Conservation (phyloP, 1,139 yeast species). For the Tardiomyces depauwii region DNA sequence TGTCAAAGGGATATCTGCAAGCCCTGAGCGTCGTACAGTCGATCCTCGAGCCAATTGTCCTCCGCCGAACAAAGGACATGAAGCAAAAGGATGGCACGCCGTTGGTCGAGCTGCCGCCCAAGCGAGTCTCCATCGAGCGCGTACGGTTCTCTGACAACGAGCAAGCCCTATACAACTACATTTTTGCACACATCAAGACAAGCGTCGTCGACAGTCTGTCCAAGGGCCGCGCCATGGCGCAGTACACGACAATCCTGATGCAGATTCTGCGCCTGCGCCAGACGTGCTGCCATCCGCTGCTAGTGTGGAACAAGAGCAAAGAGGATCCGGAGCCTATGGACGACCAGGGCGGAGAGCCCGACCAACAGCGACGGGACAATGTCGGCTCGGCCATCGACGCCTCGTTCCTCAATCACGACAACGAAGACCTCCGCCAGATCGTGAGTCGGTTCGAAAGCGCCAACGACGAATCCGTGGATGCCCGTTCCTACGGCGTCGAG, state of each 20-base stretch:
- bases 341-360: slow-evolving; percentile 3
- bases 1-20: slow-evolving; percentile 50
- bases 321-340: slow-evolving; percentile 3
- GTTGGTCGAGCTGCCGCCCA: slow-evolving; percentile 66
- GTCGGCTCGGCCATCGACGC: no score
- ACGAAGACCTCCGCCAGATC: slow-evolving; percentile 6
- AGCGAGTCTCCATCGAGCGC: slow-evolving; percentile 58
- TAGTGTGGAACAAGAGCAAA: slow-evolving; percentile 29
- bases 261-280: slow-evolving; percentile 79
- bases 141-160: slow-evolving; percentile 61
- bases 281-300: slow-evolving; percentile 72
- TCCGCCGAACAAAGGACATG: slow-evolving; percentile 84
- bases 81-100: slow-evolving; percentile 63
- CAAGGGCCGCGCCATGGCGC: slow-evolving; percentile 58
- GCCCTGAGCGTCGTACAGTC: slow-evolving; percentile 80
- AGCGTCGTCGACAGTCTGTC: slow-evolving; percentile 55
- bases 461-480: neutral
- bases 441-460: neutral
- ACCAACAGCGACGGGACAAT: slow-evolving; percentile 2
- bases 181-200: slow-evolving; percentile 55
- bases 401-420: slow-evolving; percentile 3
- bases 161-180: slow-evolving; percentile 52
- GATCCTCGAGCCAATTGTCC: slow-evolving; percentile 68
- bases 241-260: slow-evolving; percentile 70
- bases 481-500: slow-evolving; percentile 24